These are phyloP conservation scores for Penicillium bialowiezense DNA, from an alignment of 495 filamentous ascomycete genomes.

Conservation along the genomic window DNA sequence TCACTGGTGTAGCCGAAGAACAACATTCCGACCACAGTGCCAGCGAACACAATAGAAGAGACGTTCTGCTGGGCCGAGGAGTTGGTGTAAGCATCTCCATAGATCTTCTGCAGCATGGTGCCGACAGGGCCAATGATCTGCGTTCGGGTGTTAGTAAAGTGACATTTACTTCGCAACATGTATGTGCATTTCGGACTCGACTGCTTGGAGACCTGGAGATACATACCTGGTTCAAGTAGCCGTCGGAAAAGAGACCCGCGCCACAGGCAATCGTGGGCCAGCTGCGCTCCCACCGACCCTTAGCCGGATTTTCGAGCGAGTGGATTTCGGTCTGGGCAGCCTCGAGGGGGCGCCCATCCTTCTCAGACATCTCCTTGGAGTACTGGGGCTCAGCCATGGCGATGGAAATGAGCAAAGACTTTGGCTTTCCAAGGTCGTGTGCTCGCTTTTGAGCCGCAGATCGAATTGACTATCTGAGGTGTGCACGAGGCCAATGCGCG, in stretches of 20 bases:
- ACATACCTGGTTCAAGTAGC: constrained; percentile 78
- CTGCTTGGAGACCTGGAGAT: background rate
- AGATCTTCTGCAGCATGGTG: constrained; percentile 64
- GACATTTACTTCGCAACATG: too few relatives aligned
- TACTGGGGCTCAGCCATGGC: constrained; percentile 4
- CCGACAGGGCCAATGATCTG: constrained; percentile 81
- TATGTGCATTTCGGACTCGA: background rate
- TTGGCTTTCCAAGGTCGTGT: too few relatives aligned
- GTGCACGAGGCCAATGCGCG: background rate
- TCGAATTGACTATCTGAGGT: background rate
- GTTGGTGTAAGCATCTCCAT: constrained; percentile 57
- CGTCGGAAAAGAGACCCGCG: constrained; percentile 86
- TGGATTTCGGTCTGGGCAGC: constrained; percentile 17
- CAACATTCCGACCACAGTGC: constrained; percentile 82
- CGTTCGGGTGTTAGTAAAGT: constrained; percentile 7
- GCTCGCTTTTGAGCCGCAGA: background rate
- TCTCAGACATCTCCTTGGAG: constrained; percentile 15
- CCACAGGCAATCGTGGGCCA: constrained; percentile 79
- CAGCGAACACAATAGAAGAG: constrained; percentile 78
- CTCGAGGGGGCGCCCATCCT: constrained; percentile 10
- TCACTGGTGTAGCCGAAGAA: constrained; percentile 81
- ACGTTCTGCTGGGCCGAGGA: constrained; percentile 70
- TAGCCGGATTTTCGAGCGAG: constrained; percentile 39
- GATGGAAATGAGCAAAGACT: background rate
- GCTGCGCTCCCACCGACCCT: constrained; percentile 56